phyloP scores from a whole-genome alignment of 257 asterid genomes.

The Verbascum thapsus region DNA sequence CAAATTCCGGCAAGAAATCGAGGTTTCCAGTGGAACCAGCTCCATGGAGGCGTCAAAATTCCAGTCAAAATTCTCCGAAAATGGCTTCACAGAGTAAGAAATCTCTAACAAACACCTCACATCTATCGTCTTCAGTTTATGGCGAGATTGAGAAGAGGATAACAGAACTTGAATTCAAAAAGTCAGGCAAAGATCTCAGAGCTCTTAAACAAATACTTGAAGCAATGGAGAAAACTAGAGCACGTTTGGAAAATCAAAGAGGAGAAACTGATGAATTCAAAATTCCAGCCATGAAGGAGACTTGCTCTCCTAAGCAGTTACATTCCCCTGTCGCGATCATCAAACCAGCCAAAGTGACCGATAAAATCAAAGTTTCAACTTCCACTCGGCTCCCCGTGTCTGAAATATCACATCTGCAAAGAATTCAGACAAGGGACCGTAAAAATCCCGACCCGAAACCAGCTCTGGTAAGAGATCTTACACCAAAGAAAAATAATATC shows the following conservation, averaged over 20 bases:
- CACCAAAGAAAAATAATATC: slow-evolving; percentile 42
- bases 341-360: slow-evolving; percentile 47
- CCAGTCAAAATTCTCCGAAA: slow-evolving; percentile 46
- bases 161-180: slow-evolving; percentile 73
- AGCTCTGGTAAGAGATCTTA: slow-evolving; percentile 40
- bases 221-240: slow-evolving; percentile 80
- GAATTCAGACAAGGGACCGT: slow-evolving; percentile 33
- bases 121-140: slow-evolving; percentile 61
- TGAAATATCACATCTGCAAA: slow-evolving; percentile 41
- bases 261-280: slow-evolving; percentile 41
- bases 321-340: slow-evolving; percentile 43
- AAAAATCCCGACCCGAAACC: slow-evolving; percentile 38
- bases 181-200: slow-evolving; percentile 84
- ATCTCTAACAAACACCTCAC: slow-evolving; percentile 37
- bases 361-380: slow-evolving; percentile 35
- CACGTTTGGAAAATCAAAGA: slow-evolving; percentile 46
- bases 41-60: slow-evolving; percentile 74
- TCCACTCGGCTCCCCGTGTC: slow-evolving; percentile 29
- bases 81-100: slow-evolving; percentile 40
- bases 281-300: slow-evolving; percentile 38
- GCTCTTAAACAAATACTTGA: slow-evolving; percentile 93
- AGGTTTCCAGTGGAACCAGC: slow-evolving; percentile 83
- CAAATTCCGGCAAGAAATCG: slow-evolving; percentile 38
- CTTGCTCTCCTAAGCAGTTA: slow-evolving; percentile 40
- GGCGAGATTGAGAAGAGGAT: slow-evolving; percentile 87